Base-by-base conservation (phyloP, 2,329 filamentous ascomycete genomes). In the Basipetospora sp. region DNA sequence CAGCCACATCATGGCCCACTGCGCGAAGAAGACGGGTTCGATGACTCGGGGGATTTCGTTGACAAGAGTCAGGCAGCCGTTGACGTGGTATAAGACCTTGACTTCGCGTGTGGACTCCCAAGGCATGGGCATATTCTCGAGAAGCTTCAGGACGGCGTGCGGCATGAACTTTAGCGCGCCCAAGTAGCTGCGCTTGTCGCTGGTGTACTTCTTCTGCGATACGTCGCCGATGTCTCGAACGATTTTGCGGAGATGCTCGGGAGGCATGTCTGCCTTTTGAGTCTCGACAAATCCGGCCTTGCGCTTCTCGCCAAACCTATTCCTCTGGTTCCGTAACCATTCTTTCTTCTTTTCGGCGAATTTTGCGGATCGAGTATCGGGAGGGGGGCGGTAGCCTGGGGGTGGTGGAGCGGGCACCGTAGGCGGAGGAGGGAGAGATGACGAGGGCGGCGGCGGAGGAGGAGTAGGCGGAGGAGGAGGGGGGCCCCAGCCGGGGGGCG, bases 81-180 rank as follows among this genome's bases (percentile, higher is more conserved):
- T 98, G 50, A 96, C 87, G 54, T 98, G 90, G 57, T 98, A 98
- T 10, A 98, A 68, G 19, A 98, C 90, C 62, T 96, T 96, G 44
- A 98, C 92, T 53, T 98, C 90, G 44, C 87, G 76, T 18, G 85
- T 77, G 41, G 86, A 90, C 63, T 98, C 90, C 90, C 90, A 98
- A 0, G 90, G 90, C 90, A 98, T 98, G 4, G 90, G 90, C 90
- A 98, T 98, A 52, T 98, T 98, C 64, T 98, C 90, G 40, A 98
- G 60, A 17, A 98, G 70, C 65, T 98, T 98, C 63, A 98, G 63
- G 9, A 98, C 90, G 5, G 90, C 90, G 55, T 98, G 90, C 1
- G 90, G 90, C 90, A 98, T 98, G 63, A 94, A 98, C 63, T 98
- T 98, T 45, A 98, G 63, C 25, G 92, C 90, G 44, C 92, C 92